phyloP scores from a whole-genome alignment of 768 basidiomycete genomes.

The Boletus rufocinnamomeus region DNA sequence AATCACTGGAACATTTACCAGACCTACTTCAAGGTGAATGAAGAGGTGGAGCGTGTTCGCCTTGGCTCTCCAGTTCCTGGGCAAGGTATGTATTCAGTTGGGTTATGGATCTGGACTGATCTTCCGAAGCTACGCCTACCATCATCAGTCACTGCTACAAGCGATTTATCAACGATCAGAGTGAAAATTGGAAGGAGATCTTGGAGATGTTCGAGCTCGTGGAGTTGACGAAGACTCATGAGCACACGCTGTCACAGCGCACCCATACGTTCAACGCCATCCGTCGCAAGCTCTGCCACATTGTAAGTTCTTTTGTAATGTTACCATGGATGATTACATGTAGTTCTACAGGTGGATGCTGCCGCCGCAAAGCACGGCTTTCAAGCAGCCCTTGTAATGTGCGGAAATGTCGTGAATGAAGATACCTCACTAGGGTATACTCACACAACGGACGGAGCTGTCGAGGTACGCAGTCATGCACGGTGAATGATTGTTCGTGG shows the following conservation, averaged over 20 bases:
- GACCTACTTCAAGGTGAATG: background rate
- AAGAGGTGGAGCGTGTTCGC: background rate
- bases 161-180: background rate
- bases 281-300: background rate
- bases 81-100: background rate
- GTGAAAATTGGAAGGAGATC: background rate
- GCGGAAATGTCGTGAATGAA: conserved; percentile 5
- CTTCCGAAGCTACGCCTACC: background rate
- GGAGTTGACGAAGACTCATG: background rate
- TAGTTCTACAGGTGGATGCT: background rate
- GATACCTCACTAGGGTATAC: background rate
- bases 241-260: background rate
- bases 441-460: background rate
- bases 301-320: background rate
- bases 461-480: background rate
- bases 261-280: background rate
- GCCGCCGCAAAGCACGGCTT: conserved; percentile 2
- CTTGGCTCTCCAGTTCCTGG: background rate
- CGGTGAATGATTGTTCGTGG: background rate
- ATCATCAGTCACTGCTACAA: background rate
- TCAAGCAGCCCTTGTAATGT: conserved; percentile 1
- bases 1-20: background rate
- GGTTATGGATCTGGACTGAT: background rate
- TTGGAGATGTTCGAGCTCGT: background rate
- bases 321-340: background rate